Evolutionary conservation across 2,329 filamentous ascomycete genomes (phyloP), one percentile per base, ranked within the genome.

Genomic region (Tolypocladium paradoxum): DNA sequence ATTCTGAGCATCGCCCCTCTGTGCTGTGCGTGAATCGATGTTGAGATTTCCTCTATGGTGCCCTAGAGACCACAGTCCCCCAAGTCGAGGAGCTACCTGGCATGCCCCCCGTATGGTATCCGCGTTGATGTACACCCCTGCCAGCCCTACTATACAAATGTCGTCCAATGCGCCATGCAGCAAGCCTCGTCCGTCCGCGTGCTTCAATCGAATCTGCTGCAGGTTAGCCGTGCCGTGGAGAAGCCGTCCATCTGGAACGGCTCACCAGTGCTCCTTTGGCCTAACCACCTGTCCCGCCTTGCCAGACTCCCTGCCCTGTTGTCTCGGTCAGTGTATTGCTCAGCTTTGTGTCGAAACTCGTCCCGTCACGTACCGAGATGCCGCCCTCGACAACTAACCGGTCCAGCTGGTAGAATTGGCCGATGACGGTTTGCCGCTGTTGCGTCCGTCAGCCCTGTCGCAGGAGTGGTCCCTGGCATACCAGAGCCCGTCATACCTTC

Each of bases 401-500:
- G 66, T 97, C 91, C 57, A 95, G 71, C 72, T 96, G 88, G 74
- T 89, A 97, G 73, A 97, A 97, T 68, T 95, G 88, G 67, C 90
- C 95, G 65, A 99, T 83, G 50, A 93, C 80, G 12, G 92, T 95
- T 86, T 97, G 93, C 68, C 93, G 85, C 93, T 97, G 51, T 47
- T 46, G n/a, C 37, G 5, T 24, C 38, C 7, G 51, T 60, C 52
- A 58, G 55, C 50, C n/a, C 9, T 31, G 52, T 61, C 52, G 62
- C 48, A 48, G 33, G 7, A 35, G 27, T 6, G 8, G 18, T 12
- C 3, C n/a, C n/a, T 4, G 7, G 14, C 24, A 27, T 11, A 16
- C 24, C 29, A 14, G 8, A 14, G n/a, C 33, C 11, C 16, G 11
- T 56, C 70, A 47, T 61, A 96, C 92, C 89, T 96, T 96, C 77